Evolutionary conservation across 208 protist species (phyloP).

Genomic region (Acanthamoeba royreba): DNA sequence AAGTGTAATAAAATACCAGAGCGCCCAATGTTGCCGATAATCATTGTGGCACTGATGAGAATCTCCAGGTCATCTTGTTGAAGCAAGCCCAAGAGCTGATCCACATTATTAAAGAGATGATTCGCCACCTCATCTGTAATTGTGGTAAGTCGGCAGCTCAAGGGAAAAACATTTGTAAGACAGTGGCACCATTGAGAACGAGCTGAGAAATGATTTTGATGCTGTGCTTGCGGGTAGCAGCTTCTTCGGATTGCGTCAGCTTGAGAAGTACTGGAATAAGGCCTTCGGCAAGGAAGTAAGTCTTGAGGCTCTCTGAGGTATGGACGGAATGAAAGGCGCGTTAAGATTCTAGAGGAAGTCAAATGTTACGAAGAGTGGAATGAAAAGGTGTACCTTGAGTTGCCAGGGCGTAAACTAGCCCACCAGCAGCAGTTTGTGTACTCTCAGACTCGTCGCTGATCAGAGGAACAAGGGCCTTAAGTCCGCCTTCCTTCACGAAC

Average conservation of each 20-base stretch:
- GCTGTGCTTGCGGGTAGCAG: neutral
- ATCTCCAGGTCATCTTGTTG: neutral
- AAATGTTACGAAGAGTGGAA: neutral
- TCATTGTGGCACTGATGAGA: slow-evolving; percentile 15
- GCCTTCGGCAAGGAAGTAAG: neutral
- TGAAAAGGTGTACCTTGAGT: neutral
- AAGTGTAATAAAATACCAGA: neutral
- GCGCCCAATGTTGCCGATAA: slow-evolving; percentile 27
- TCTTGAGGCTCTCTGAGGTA: neutral
- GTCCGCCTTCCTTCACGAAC: neutral
- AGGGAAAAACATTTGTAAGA: too few species aligned
- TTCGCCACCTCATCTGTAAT: slow-evolving; percentile 9
- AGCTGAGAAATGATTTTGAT: slow-evolving; percentile 22
- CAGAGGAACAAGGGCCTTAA: neutral
- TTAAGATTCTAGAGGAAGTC: neutral
- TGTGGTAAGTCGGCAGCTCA: neutral
- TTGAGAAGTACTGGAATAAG: neutral
- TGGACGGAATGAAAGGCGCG: neutral
- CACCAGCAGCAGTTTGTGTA: neutral
- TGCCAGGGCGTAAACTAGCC: neutral
- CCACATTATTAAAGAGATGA: neutral
- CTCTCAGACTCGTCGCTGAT: neutral
- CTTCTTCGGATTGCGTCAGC: neutral
- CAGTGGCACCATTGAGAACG: slow-evolving; percentile 15
- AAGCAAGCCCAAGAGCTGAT: neutral